Conservation (phyloP, 225 moss, liverwort and hornwort species). For the Sphagnum contortum region DNA sequence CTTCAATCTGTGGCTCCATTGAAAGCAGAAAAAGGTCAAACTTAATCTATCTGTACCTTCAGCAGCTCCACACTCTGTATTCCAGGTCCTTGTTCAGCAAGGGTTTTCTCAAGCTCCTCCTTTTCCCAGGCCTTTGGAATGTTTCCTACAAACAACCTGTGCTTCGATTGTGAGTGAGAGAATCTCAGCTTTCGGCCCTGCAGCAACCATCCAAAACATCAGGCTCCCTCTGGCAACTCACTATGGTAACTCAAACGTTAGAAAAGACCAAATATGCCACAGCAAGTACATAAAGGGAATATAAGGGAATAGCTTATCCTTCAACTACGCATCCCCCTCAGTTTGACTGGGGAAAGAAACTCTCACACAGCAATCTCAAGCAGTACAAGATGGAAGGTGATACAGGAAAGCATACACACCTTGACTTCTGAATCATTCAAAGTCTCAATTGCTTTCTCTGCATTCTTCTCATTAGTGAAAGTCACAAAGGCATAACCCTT, state of each 20-base stretch:
- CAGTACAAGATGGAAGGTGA: too few relatives aligned
- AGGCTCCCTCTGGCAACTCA: not conserved
- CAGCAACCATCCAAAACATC: slow-evolving; percentile 2
- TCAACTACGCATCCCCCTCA: too few relatives aligned
- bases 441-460: slow-evolving; percentile 94
- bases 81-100: slow-evolving; percentile 96
- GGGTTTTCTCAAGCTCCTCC: slow-evolving; percentile 92
- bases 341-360: too few relatives aligned
- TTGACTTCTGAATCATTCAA: slow-evolving; percentile 94
- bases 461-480: slow-evolving; percentile 86
- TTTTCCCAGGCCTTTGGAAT: slow-evolving; percentile 99
- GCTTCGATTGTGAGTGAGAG: slow-evolving; percentile 98
- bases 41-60: slow-evolving; percentile 35
- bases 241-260: not conserved
- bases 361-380: too few relatives aligned
- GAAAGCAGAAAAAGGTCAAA: not conserved
- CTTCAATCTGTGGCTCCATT: not conserved
- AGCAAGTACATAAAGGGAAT: too few relatives aligned
- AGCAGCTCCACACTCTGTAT: slow-evolving; percentile 97
- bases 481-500: slow-evolving; percentile 99
- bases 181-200: slow-evolving; percentile 95
- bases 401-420: slow-evolving; percentile 22
- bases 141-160: slow-evolving; percentile 94
- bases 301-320: too few relatives aligned
- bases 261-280: not conserved